A percentile compares a stretch with the other conserved stretches of the same genome.
Conservation (phyloP, 202 grass and related monocot genomes). For the Bolboschoenoplectus hybrid region DNA sequence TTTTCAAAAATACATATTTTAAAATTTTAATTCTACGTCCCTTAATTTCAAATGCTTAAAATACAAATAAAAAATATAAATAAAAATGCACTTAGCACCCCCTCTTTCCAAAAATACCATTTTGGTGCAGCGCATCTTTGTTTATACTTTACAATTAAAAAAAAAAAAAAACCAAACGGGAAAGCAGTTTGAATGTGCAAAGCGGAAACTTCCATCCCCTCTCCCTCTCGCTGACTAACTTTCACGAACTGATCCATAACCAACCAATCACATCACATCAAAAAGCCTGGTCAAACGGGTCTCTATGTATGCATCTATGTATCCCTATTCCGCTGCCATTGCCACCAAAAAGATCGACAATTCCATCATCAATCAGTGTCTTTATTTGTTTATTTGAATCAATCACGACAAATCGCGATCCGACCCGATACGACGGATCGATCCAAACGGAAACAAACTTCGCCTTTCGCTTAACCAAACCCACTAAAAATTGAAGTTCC, state of each 20-base stretch:
- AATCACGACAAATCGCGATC: neutral
- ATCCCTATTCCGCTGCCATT: neutral
- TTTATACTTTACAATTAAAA: neutral
- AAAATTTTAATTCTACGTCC: too few species aligned
- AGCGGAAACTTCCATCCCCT: neutral
- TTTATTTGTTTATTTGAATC: neutral
- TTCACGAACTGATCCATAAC: neutral
- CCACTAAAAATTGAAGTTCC: neutral
- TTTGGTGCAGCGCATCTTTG: neutral
- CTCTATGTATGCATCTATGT: neutral
- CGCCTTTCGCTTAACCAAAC: neutral
- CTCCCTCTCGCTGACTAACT: neutral
- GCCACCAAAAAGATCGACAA: neutral
- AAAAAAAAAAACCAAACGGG: neutral
- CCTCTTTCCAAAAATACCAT: neutral
- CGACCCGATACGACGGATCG: neutral
- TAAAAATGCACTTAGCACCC: too few species aligned
- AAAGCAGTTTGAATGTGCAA: conserved; percentile 8
- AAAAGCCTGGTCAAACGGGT: conserved; percentile 14
- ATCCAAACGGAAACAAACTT: conserved; percentile 17
- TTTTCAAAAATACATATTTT: too few species aligned
- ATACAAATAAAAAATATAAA: too few species aligned
- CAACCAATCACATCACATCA: conserved; percentile 16
- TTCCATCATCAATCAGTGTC: neutral
- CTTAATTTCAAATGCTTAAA: too few species aligned